Evolutionary conservation across 2,329 filamentous ascomycete genomes (phyloP), one percentile per base, ranked within the genome.

Genomic region (Rhinocladiella mackenziei): DNA sequence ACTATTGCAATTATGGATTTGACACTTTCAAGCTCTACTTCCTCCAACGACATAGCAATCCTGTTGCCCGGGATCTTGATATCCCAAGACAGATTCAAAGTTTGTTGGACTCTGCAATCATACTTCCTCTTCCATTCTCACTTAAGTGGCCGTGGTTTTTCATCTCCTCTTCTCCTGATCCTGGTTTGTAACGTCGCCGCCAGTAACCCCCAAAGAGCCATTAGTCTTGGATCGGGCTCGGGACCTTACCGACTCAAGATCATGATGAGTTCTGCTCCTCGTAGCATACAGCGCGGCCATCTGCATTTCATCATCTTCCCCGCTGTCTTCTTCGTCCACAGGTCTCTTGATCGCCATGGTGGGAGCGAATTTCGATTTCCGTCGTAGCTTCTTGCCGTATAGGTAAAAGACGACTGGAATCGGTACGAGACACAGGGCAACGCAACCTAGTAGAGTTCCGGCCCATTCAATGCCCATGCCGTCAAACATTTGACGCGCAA

Each of bases 401-500:
- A 65, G 53, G 33, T 61, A 65, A 48, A 69, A 67, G 4, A 54
- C 44, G 9, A 68, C 41, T 0, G 66, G 65, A 32, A 68, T 66
- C 4, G 66, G 66, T 18, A 66, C 58, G 14, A 65, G 50, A n/a
- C 60, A 39, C 3, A 56, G 51, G 2, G 65, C 57, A 4, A 68
- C 38, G 39, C 64, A 64, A 10, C 65, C 66, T 5, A 68, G 60
- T 3, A 68, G 51, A 8, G 62, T 66, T 7, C 56, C 51, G 1
- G 64, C 64, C 60, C 60, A 67, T 28, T 65, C 54, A 5, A 76
- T 67, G 5, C 73, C 73, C 60, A 76, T 70, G 18, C 68, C 68
- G 5, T 75, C 47, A 52, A 76, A 76, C 75, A 78, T 77, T 52
- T 77, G 73, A 0, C 67, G 71, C 0, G 73, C 71, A 55, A 78